These are phyloP conservation scores for Hericium coralloides DNA, from an alignment of 768 basidiomycete species.

Conservation along the genomic window DNA sequence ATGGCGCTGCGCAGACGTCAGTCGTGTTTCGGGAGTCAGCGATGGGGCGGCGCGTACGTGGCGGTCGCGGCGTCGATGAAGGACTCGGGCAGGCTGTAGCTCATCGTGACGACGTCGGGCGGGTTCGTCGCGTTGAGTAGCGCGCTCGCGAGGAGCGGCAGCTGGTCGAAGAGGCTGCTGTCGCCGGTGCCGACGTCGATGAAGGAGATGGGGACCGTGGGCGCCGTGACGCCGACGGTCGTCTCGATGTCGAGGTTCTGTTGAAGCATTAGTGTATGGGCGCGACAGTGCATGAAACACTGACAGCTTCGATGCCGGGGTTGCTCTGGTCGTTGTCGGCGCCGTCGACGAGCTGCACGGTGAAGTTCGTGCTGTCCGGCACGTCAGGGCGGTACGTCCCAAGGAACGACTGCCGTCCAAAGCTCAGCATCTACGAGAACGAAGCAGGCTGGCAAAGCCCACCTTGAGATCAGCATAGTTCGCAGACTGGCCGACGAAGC, in stretches of 20 bases:
- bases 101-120: constrained; percentile 20
- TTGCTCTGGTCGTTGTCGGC: constrained; percentile 18
- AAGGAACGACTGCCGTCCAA: neutral
- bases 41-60: constrained; percentile 14
- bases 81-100: constrained; percentile 25
- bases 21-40: neutral
- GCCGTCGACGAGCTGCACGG: constrained; percentile 10
- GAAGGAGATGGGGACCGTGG: constrained; percentile 17
- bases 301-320: neutral
- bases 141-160: constrained; percentile 19
- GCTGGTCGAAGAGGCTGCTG: constrained; percentile 18
- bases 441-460: neutral
- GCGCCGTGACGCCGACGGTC: constrained; percentile 23
- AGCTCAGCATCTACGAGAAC: neutral
- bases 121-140: constrained; percentile 11
- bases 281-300: neutral
- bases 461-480: constrained; percentile 21
- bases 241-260: constrained; percentile 29
- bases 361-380: constrained; percentile 1
- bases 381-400: neutral
- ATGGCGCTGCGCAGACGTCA: constrained; percentile 15
- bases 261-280: neutral
- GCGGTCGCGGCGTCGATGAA: constrained; percentile 14
- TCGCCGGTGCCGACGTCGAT: constrained; percentile 17
- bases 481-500: constrained; percentile 17